Percentiles rank a stretch among this genome's conserved stretches.
Evolutionary conservation across 805 yeast species (phyloP).

Genomic region (Metschnikowia rubicola): DNA sequence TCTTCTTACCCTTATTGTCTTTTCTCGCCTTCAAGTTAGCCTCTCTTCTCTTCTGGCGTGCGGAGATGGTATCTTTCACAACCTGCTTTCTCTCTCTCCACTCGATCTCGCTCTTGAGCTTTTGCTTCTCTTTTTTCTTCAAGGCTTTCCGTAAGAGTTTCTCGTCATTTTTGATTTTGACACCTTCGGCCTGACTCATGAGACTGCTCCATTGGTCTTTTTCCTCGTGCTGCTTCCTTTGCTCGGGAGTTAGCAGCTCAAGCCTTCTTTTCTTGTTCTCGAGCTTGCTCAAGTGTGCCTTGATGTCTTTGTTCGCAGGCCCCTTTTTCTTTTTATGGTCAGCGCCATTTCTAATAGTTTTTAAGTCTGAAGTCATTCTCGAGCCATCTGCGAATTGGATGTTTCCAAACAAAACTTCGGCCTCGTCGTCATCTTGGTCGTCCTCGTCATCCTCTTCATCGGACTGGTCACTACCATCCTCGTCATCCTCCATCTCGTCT

Average conservation of each 20-base stretch:
- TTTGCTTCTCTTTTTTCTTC: constrained; percentile 76
- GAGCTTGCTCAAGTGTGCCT: constrained; percentile 72
- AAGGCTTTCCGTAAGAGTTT: constrained; percentile 79
- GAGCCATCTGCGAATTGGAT: constrained; percentile 82
- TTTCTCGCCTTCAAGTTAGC: constrained; percentile 83
- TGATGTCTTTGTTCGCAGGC: constrained; percentile 78
- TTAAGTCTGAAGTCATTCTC: constrained; percentile 69
- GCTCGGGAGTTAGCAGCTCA: constrained; percentile 54
- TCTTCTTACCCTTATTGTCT: constrained; percentile 79
- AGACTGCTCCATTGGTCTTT: constrained; percentile 85
- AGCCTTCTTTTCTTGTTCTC: constrained; percentile 71
- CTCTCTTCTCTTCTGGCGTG: constrained; percentile 82
- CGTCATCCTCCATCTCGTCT: constrained; percentile 41
- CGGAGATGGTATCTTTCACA: constrained; percentile 70
- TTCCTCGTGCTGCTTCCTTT: constrained; percentile 57
- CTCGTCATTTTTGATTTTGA: constrained; percentile 86
- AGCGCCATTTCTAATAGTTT: constrained; percentile 45
- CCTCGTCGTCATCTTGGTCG: constrained; percentile 28
- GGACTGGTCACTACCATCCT: constrained; percentile 29
- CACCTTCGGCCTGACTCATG: constrained; percentile 82
- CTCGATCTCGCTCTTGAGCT: constrained; percentile 82
- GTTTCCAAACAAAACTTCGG: constrained; percentile 66
- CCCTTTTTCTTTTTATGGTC: constrained; percentile 66
- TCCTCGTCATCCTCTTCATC: constrained; percentile 30
- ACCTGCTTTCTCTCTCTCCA: constrained; percentile 88